Percentiles rank a stretch among this genome's conserved stretches.
Conservation (phyloP, 225 moss, liverwort and hornwort genomes). For the Straminergon stramineum region DNA sequence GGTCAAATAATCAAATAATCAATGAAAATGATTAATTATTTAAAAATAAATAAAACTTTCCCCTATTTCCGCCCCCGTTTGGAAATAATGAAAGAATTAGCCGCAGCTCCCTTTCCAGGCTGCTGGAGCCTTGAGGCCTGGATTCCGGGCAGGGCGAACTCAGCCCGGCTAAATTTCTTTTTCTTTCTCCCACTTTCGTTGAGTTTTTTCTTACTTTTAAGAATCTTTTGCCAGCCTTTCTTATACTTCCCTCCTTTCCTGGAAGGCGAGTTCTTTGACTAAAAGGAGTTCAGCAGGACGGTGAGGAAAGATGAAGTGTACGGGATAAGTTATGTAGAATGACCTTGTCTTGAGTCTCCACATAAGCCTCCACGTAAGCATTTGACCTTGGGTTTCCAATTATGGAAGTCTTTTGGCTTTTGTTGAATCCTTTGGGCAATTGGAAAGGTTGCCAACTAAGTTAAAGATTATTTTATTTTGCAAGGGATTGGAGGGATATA, state of each 20-base stretch:
- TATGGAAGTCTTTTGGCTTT: background rate
- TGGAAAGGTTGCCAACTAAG: rapidly evolving
- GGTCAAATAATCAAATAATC: background rate
- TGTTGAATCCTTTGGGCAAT: background rate
- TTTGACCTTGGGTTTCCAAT: background rate
- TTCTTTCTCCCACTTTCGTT: background rate
- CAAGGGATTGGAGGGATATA: background rate
- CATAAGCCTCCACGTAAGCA: background rate
- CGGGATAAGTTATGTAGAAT: background rate
- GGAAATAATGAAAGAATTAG: background rate
- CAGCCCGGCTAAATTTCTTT: background rate
- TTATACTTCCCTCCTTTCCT: background rate
- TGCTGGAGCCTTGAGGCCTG: background rate
- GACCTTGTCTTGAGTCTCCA: background rate
- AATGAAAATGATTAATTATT: background rate
- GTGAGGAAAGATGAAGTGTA: background rate
- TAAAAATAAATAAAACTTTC: background rate
- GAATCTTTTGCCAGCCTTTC: background rate
- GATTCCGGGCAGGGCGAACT: background rate
- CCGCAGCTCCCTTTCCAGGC: background rate
- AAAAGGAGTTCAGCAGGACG: background rate
- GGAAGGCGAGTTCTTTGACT: background rate
- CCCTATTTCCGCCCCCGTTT: background rate
- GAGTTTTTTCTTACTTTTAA: too few relatives aligned
- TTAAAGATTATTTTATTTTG: too few relatives aligned